These are phyloP conservation scores for Cytospora paraplurivora DNA, from an alignment of 2,329 filamentous ascomycete species.

Conservation along the genomic window DNA sequence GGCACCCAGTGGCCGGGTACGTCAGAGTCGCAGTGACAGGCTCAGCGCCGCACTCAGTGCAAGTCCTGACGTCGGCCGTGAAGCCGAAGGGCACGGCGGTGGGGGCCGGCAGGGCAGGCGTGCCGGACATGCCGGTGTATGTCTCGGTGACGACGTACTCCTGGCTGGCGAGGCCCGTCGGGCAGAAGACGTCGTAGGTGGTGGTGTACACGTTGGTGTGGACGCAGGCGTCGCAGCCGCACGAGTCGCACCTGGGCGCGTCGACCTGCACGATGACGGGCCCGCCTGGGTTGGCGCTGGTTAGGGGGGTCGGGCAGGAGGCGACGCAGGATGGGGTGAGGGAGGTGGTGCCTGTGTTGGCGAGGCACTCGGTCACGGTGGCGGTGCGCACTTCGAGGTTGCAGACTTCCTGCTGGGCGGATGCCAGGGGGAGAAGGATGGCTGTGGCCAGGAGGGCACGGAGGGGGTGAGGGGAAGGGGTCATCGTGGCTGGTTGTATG, in stretches of 20 bases:
- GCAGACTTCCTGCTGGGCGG: slow-evolving; percentile 7
- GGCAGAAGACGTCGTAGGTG: slow-evolving; percentile 22
- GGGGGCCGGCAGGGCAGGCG: slow-evolving; percentile 6
- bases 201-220: slow-evolving; percentile 22
- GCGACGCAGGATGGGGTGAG: slow-evolving; percentile 16
- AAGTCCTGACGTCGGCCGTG: slow-evolving; percentile 12
- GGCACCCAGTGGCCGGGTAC: slow-evolving; percentile 13
- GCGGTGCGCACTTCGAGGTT: slow-evolving; percentile 17
- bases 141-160: slow-evolving; percentile 20
- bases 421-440: slow-evolving; percentile 8
- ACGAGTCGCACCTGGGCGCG: slow-evolving; percentile 19
- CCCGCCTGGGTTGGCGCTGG: background rate
- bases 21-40: slow-evolving; percentile 15
- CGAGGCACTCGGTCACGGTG: slow-evolving; percentile 18
- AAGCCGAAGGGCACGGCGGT: slow-evolving; percentile 17
- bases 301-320: slow-evolving; percentile 18
- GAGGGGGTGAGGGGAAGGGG: slow-evolving; percentile 7
- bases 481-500: slow-evolving; percentile 5
- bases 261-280: slow-evolving; percentile 13
- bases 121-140: slow-evolving; percentile 18
- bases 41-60: slow-evolving; percentile 10
- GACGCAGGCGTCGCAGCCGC: slow-evolving; percentile 16
- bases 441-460: slow-evolving; percentile 13
- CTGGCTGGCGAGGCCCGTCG: slow-evolving; percentile 18
- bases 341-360: slow-evolving; percentile 9